Evolutionary conservation across 2,329 filamentous ascomycete genomes (phyloP), one percentile per base, ranked within the genome.

Genomic region (Fusarium palustre): DNA sequence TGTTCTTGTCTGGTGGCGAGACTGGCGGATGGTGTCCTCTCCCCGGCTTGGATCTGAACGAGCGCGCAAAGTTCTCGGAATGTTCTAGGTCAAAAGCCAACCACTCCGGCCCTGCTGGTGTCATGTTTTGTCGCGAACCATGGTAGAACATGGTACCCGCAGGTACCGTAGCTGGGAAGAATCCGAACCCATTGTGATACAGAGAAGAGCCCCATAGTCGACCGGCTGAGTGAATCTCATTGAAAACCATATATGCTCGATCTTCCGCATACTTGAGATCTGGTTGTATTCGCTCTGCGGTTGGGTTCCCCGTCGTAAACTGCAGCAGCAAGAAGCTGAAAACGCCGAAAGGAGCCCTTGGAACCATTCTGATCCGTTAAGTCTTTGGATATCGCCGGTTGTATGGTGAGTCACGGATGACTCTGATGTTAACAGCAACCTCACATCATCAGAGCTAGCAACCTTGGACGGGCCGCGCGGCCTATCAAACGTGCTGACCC

Each of bases 1-100:
- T 48, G 31, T 41, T n/a, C 18, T 25, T 24, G 30, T 28, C 25
- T 9, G 63, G 56, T 4, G 54, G 54, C 38, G 24, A 45, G 9
- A n/a, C 10, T 31, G 8, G 7, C n/a, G 39, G 52, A 33, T 16
- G 48, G 16, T 9, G 47, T 4, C 28, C 24, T 31, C 36, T 39
- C 1, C 41, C 63, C 22, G 55, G 56, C 2, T 28, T 43, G 13
- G 18, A 20, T 25, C 55, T 68, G 30, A 47, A 49, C 7, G 72
- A 75, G 9, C 77, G 76, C 1, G 90, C 88, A 78, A 94, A 93
- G 4, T 82, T 75, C 68, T 91, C 82, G 1, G 91, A 89, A 77
- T 94, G 92, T 71, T 94, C 91, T 5, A 90, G 85, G 76, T 94
- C 91, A 73, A 93, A 94, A 0, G 92, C 91, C 2, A 94, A 81